Base-by-base conservation (phyloP, 176 grass and related monocot species). In the Tillandsia leiboldiana region DNA sequence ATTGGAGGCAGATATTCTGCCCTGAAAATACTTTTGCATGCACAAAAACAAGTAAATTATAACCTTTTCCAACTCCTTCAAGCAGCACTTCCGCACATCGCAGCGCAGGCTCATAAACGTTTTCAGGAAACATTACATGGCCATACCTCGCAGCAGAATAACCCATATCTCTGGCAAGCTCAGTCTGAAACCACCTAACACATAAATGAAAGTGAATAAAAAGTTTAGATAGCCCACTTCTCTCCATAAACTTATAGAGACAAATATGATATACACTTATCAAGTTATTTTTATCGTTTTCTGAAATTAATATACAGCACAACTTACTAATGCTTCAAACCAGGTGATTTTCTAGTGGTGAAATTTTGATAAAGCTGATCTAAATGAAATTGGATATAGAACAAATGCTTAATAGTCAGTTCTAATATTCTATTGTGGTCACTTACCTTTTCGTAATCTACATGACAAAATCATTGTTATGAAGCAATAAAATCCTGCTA, bases 71-170 rank as follows among this genome's bases (percentile, higher is more conserved):
- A 77, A 97, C 86, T 29, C 93, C 93, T 10, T 66, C 83, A 69
- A 97, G 81, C 67, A 97, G 82, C 89, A 92, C 71, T 66, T 97
- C 93, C n/a, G 93, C 93, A 69, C 86, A 87, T 73, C n/a, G 79
- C 70, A 96, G 81, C 76, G 93, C 83, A 73, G 93, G 93, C 63
- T 96, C 93, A 72, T 96, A 81, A 27, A 91, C 84, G 92, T 96
- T 96, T 68, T 96, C 93, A 49, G 93, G 93, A 92, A 96, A 96
- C 89, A 96, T 96, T 50, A 96, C 89, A 72, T 96, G 93, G 27
- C 93, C 93, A 70, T 92, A 96, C 50, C 89, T 87, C 80, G 78
- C 89, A 72, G 89, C 86, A 80, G 93, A 86, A 80, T 96, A 96
- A 69, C 93, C 93, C 86, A 96, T 89, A 79, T 90, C 93, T 82